Base-by-base conservation (phyloP, 192 early-diverging fungal species). In the Entophlyctis luteolus region DNA sequence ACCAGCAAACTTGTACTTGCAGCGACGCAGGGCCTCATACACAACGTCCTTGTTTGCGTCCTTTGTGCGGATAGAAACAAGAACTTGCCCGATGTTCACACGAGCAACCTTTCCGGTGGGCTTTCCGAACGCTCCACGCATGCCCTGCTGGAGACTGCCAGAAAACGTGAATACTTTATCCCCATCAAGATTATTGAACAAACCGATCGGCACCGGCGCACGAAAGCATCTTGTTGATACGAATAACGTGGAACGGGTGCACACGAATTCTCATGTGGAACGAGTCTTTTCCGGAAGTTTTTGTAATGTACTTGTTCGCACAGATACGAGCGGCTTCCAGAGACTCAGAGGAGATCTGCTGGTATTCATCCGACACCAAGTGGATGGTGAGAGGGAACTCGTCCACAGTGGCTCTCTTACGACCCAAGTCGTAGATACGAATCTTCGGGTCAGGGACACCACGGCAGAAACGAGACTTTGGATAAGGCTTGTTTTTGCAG, bases 141-240 rank as follows among this genome's bases (percentile, higher is more conserved):
- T 98, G 86, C 95, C 96, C 72, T 89, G 90, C 84, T 98, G 96
- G 67, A 98, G 88, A 67, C 28, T n/a, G n/a, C n/a, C n/a, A n/a
- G n/a, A n/a, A n/a, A n/a, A n/a, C n/a, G n/a, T n/a, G n/a, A n/a
- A 22, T 28, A 58, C 22, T 46, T 14, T 16, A 27, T 53, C 29
- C 52, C 8, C 22, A 29, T n/a, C 12, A 53, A 53, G 31, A 10
- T 18, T 6, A 59, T 8, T 62, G 38, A 62, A 59, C 84, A 76
- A 84, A n/a, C n/a, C n/a, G 85, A 95, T 98, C 95, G 70, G 96
- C 95, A 84, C 96, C 96, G 68, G 96, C 96, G 80, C 96, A 98
- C 60, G 93, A 96, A 81, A 97, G 86, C 96, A 98, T 98, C 86
- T 98, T 98, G 90, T 98, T 98, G 90, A 98, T 98, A 68, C 96